Conservation (phyloP, 2,329 filamentous ascomycete genomes). For the Venturia nashicola region DNA sequence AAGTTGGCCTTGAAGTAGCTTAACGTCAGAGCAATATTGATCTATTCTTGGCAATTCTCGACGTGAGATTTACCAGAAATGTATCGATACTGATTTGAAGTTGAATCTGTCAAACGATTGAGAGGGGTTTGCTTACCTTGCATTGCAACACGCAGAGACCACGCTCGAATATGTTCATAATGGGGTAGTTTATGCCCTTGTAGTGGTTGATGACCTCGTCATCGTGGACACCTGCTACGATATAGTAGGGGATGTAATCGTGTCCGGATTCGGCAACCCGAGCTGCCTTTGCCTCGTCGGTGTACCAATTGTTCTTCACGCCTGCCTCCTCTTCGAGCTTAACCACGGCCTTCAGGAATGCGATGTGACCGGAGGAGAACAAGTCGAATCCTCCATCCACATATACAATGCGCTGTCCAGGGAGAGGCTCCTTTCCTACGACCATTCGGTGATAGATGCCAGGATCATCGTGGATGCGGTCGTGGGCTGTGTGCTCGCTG, state of each 20-base stretch:
- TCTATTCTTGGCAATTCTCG: no score
- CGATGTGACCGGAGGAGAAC: slow-evolving; percentile 93
- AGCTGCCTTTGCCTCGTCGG: slow-evolving; percentile 48
- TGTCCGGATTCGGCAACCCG: slow-evolving; percentile 49
- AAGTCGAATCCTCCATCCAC: slow-evolving; percentile 95
- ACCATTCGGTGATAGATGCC: slow-evolving; percentile 53
- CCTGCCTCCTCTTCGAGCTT: slow-evolving; percentile 61
- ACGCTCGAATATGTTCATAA: slow-evolving; percentile 98
- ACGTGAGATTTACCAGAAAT: no score
- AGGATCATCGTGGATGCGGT: slow-evolving; percentile 9
- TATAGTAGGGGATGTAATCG: slow-evolving; percentile 71
- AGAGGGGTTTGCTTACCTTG: slow-evolving; percentile 44
- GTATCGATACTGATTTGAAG: no score
- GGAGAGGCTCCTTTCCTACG: slow-evolving; percentile 54
- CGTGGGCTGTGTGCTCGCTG: neutral
- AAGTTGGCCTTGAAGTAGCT: no score
- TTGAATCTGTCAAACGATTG: neutral
- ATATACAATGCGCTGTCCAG: slow-evolving; percentile 79
- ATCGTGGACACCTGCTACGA: slow-evolving; percentile 90
- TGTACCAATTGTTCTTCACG: slow-evolving; percentile 60
- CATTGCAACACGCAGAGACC: slow-evolving; percentile 93
- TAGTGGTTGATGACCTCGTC: slow-evolving; percentile 91
- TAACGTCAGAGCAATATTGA: no score
- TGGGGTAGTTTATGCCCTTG: slow-evolving; percentile 97
- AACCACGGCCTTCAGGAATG: slow-evolving; percentile 73